These are phyloP conservation scores for Irpex sp. DNA, from an alignment of 1,284 basidiomycete genomes.

Conservation along the genomic window DNA sequence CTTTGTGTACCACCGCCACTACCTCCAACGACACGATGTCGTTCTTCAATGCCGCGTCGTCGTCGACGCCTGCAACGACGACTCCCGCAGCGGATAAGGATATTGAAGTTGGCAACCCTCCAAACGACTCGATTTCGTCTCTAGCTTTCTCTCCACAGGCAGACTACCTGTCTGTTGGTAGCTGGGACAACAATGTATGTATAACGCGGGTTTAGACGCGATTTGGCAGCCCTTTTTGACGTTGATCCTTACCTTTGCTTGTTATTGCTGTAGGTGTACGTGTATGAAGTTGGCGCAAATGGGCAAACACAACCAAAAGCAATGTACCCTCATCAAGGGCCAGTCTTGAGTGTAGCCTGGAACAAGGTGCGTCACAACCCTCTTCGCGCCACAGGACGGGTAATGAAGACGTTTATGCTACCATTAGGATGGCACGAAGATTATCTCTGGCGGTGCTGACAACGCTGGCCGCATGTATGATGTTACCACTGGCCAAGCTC, in stretches of 20 bases:
- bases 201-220: neutral
- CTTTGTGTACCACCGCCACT: neutral
- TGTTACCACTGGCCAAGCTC: constrained; percentile 65
- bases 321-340: constrained; percentile 80
- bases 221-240: neutral
- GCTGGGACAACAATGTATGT: constrained; percentile 60
- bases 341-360: constrained; percentile 83
- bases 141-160: constrained; percentile 45
- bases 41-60: constrained; percentile 34
- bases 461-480: constrained; percentile 84
- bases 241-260: constrained; percentile 35
- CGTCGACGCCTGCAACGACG: constrained; percentile 24
- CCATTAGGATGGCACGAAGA: constrained; percentile 70
- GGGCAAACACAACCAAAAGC: constrained; percentile 75
- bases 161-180: constrained; percentile 23
- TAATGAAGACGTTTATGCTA: neutral
- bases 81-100: constrained; percentile 49
- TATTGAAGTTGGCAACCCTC: constrained; percentile 71
- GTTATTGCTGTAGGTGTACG: constrained; percentile 26
- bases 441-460: constrained; percentile 86
- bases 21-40: constrained; percentile 29
- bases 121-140: constrained; percentile 71
- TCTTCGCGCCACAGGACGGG: neutral
- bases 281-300: constrained; percentile 23
- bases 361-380: constrained; percentile 47